These are phyloP conservation scores for Globisporangium orthogonon DNA, from an alignment of 352 stramenopile genomes.

Conservation along the genomic window DNA sequence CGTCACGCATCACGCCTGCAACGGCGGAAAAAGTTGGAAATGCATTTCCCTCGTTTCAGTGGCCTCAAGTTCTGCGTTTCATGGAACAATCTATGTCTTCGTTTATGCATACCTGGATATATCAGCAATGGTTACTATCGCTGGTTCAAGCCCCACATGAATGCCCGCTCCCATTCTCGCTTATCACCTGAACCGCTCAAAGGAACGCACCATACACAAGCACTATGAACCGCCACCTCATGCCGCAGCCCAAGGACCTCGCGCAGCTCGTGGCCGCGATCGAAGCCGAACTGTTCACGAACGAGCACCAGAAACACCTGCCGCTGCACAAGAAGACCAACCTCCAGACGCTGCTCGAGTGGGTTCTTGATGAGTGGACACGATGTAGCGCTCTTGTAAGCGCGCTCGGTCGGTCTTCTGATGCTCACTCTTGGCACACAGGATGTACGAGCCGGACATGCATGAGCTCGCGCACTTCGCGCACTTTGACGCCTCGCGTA, in stretches of 20 bases:
- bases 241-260: conserved; percentile 20
- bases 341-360: conserved; percentile 55
- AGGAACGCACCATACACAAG: no score
- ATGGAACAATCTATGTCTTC: no score
- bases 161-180: no score
- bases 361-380: background rate
- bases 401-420: background rate
- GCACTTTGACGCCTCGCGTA: conserved; percentile 75
- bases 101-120: no score
- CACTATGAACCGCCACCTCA: no score
- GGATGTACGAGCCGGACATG: conserved; percentile 40
- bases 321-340: conserved; percentile 56
- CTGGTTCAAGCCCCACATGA: no score
- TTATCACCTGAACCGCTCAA: no score
- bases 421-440: conserved; percentile 6
- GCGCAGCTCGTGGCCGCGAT: conserved; percentile 45
- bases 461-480: conserved; percentile 69
- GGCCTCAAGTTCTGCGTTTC: no score
- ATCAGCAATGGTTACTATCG: no score
- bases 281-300: conserved; percentile 31
- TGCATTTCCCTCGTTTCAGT: no score
- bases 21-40: no score
- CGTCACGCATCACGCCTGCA: no score
- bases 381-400: background rate
- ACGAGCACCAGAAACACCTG: conserved; percentile 32